Evolutionary conservation across 139 green algal genomes (phyloP), one percentile per base, ranked within the genome.

Genomic region (Marvania coccoides): DNA sequence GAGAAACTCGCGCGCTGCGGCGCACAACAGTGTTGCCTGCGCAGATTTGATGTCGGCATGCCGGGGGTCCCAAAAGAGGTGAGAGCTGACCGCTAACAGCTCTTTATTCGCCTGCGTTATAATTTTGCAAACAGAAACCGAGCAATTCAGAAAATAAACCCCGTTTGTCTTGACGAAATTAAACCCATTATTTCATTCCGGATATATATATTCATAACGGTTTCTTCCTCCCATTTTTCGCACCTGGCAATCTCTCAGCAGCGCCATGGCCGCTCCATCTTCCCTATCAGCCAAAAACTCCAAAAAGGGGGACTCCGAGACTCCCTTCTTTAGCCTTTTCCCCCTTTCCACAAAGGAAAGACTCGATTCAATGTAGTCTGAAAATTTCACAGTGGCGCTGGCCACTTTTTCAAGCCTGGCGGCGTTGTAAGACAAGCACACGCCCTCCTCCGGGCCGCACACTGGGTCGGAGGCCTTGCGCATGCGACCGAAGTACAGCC

Each of bases 41-140:
- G 59, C 48, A 9, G 51, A 66, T 64, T 84, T 85, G n/a, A 83
- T 65, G 38, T 83, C 80, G 0, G 82, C 74, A 29, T 42, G 77
- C 3, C 39, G 48, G 5, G 77, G 78, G 55, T 86, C 26, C 71
- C 76, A 87, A 58, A 78, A 85, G 6, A 87, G 67, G 59, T 90
- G 83, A n/a, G 76, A 79, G 38, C 57, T 71, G 1, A 48, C 73
- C 6, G 61, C 75, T 34, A 87, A 15, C 6, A 87, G 26, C 1
- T 23, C 40, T 31, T 24, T 34, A 34, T 4, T 62, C 36, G 6
- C 12, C 70, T 38, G 54, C 34, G 2, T 14, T 46, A n/a, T n/a
- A n/a, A n/a, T n/a, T n/a, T n/a, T n/a, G n/a, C n/a, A n/a, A n/a
- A n/a, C n/a, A n/a, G n/a, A n/a, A n/a, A n/a, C n/a, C n/a, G n/a